phyloP scores from a whole-genome alignment of 768 basidiomycete species.

The Mycena capillaripes region DNA sequence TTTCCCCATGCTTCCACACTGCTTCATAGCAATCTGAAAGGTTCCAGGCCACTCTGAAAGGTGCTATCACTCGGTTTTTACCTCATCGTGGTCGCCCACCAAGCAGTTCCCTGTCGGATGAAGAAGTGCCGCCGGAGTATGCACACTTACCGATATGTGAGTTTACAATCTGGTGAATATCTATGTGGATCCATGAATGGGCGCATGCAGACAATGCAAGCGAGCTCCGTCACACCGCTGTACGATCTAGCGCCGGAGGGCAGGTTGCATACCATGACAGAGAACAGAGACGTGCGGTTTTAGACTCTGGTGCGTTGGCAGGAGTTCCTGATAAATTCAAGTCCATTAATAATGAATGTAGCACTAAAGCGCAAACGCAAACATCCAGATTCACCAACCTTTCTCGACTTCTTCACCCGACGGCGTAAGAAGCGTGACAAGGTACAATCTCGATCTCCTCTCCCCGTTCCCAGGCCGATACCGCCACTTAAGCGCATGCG shows the following conservation, averaged over 20 bases:
- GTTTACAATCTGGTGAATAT: background rate
- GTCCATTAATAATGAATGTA: background rate
- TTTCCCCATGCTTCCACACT: background rate
- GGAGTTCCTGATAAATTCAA: background rate
- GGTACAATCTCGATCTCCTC: background rate
- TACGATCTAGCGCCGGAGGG: background rate
- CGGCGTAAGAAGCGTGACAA: background rate
- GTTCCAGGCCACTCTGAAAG: constrained; percentile 3
- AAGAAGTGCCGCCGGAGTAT: constrained; percentile 12
- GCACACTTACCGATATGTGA: constrained; percentile 23
- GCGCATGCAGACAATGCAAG: background rate
- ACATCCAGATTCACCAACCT: background rate
- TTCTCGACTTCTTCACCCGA: background rate
- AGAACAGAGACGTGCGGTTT: background rate
- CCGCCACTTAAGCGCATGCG: constrained; percentile 4
- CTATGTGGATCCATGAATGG: background rate
- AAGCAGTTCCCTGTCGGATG: background rate
- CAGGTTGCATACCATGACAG: background rate
- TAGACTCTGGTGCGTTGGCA: background rate
- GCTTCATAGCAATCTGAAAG: background rate
- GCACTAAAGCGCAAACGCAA: background rate
- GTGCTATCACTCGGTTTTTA: background rate
- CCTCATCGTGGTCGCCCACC: background rate
- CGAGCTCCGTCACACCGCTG: background rate
- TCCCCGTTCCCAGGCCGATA: background rate